Evolutionary conservation across 805 yeast species (phyloP).

Genomic region (Starmerella scarabaei): DNA sequence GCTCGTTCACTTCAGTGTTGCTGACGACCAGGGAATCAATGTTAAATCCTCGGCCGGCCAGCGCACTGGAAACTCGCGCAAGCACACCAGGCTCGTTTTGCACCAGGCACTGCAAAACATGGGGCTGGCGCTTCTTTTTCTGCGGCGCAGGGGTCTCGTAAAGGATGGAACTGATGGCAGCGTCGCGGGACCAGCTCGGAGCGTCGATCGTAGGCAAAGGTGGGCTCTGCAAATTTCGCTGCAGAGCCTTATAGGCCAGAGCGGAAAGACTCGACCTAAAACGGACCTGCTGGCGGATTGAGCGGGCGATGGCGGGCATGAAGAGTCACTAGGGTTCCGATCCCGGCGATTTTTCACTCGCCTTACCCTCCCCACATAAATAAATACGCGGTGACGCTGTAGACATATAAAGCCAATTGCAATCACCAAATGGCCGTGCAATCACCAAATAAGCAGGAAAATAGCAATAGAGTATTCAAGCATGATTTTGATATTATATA

Average conservation of each 20-base stretch:
- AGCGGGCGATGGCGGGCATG: not conserved
- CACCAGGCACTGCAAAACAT: conserved; percentile 89
- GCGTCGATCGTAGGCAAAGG: conserved; percentile 86
- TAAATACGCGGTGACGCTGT: not conserved
- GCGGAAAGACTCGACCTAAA: conserved; percentile 61
- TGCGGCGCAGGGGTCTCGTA: conserved; percentile 70
- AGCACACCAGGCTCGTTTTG: conserved; percentile 98
- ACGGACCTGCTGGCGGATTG: conserved; percentile 10
- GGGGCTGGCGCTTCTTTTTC: conserved; percentile 57
- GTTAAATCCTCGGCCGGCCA: conserved; percentile 97
- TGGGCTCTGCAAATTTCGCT: conserved; percentile 75
- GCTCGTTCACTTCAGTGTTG: conserved; percentile 87
- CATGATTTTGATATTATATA: no score
- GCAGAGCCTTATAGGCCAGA: conserved; percentile 82
- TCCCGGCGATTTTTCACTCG: not conserved
- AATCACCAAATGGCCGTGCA: no score
- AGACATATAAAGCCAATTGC: not conserved
- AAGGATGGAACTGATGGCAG: conserved; percentile 89
- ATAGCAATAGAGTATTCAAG: no score
- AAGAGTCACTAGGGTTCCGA: not conserved
- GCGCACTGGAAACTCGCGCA: conserved; percentile 81
- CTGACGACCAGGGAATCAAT: conserved; percentile 95
- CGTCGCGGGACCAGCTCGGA: conserved; percentile 90
- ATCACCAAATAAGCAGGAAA: no score
- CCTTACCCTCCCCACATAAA: not conserved